Percentiles rank a stretch among this genome's conserved stretches.
These are phyloP conservation scores for Kluyveromyces marxianus DNA, from an alignment of 1,139 yeast species.

Conservation along the genomic window DNA sequence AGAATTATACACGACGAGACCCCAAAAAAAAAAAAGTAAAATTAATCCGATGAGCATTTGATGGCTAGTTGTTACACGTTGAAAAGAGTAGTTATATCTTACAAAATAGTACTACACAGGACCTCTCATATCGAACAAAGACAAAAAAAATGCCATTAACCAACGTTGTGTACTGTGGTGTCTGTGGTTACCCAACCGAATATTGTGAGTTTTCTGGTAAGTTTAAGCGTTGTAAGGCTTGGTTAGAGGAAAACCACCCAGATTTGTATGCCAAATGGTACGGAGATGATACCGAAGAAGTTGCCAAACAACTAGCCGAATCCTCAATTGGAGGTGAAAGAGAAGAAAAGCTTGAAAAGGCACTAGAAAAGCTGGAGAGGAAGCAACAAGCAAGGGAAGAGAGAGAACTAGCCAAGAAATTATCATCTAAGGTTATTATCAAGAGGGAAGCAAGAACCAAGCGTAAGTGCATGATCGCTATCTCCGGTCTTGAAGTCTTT, in stretches of 20 bases:
- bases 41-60: too few species aligned
- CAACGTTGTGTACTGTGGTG: constrained; percentile 62
- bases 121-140: background rate
- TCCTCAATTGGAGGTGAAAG: constrained; percentile 46
- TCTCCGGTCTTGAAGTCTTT: constrained; percentile 82
- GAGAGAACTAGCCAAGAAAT: constrained; percentile 70
- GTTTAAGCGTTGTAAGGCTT: constrained; percentile 73
- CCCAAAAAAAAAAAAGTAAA: too few species aligned
- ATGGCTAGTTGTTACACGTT: too few species aligned
- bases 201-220: constrained; percentile 89
- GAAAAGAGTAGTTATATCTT: too few species aligned
- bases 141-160: constrained; percentile 32
- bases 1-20: too few species aligned
- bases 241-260: constrained; percentile 59
- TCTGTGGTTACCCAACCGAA: constrained; percentile 85
- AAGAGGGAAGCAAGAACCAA: constrained; percentile 88
- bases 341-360: constrained; percentile 75
- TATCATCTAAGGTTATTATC: constrained; percentile 71
- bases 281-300: constrained; percentile 20
- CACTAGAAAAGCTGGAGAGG: constrained; percentile 75
- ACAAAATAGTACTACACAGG: too few species aligned
- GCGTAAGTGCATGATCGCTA: constrained; percentile 80
- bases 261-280: constrained; percentile 56
- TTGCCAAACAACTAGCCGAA: constrained; percentile 22
- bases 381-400: constrained; percentile 87